Percentiles rank a stretch among this genome's conserved stretches.
Conservation (phyloP, 352 stramenopile genomes). For the Pythium myriotylum region DNA sequence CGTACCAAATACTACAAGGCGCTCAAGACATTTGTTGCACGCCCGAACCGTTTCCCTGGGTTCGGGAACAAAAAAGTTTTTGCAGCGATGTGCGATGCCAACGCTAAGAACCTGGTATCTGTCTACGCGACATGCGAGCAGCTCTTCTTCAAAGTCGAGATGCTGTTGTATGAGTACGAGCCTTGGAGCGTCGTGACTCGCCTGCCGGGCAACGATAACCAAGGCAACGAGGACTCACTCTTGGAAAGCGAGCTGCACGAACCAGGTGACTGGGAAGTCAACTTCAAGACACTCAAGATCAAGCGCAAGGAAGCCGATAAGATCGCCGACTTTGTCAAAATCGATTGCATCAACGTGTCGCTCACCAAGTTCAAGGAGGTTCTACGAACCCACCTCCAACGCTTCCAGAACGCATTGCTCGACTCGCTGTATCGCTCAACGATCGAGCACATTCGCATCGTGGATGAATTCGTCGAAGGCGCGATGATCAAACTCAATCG, state of each 20-base stretch:
- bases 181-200: conserved; percentile 71
- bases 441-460: conserved; percentile 69
- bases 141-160: conserved; percentile 87
- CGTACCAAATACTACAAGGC: conserved; percentile 94
- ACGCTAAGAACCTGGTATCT: conserved; percentile 80
- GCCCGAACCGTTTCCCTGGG: conserved; percentile 87
- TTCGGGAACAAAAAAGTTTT: conserved; percentile 90
- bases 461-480: conserved; percentile 89
- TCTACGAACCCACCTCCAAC: conserved; percentile 85
- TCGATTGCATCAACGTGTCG: conserved; percentile 92
- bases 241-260: conserved; percentile 79
- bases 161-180: conserved; percentile 78
- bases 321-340: conserved; percentile 84
- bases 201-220: conserved; percentile 49
- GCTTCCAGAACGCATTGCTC: conserved; percentile 87
- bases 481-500: conserved; percentile 90
- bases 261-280: conserved; percentile 84
- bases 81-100: conserved; percentile 86
- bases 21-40: conserved; percentile 95
- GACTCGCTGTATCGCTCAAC: conserved; percentile 84
- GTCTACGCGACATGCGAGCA: conserved; percentile 92
- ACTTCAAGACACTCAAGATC: conserved; percentile 88
- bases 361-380: conserved; percentile 87
- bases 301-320: conserved; percentile 95
- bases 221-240: conserved; percentile 55